A percentile compares a stretch with the other conserved stretches of the same genome.
These are phyloP conservation scores for Berberis thunbergii DNA, from an alignment of 164 flowering plant species.

Conservation along the genomic window DNA sequence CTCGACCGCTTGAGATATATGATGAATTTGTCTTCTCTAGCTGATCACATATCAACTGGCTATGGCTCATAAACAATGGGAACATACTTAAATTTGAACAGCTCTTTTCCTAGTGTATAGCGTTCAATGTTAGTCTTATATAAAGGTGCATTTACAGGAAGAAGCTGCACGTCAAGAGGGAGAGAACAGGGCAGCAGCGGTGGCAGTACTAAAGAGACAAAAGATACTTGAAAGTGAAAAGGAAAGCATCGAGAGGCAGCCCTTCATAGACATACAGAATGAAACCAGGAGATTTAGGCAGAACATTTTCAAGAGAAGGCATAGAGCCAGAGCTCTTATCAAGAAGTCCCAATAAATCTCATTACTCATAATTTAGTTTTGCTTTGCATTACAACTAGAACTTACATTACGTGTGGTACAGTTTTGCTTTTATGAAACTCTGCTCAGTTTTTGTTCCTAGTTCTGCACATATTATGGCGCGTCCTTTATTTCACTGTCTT, in stretches of 20 bases:
- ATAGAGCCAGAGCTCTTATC: slow-evolving; percentile 35
- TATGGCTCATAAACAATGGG: too few relatives aligned
- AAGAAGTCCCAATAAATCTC: slow-evolving; percentile 8
- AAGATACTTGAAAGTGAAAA: slow-evolving; percentile 53
- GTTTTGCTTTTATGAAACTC: too few relatives aligned
- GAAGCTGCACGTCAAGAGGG: slow-evolving; percentile 35
- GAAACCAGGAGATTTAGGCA: slow-evolving; percentile 68
- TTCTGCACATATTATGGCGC: too few relatives aligned
- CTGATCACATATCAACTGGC: too few relatives aligned
- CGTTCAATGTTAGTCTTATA: neutral
- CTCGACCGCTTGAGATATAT: too few relatives aligned
- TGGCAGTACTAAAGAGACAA: slow-evolving; percentile 48
- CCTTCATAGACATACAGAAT: slow-evolving; percentile 44
- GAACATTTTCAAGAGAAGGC: slow-evolving; percentile 56
- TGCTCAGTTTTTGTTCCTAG: too few relatives aligned
- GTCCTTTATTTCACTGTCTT: neutral
- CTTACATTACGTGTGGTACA: too few relatives aligned
- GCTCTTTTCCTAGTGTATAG: neutral
- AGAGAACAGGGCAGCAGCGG: slow-evolving; percentile 36
- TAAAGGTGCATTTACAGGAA: slow-evolving; percentile 23
- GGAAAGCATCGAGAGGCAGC: slow-evolving; percentile 40
- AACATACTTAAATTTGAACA: too few relatives aligned
- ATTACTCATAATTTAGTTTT: neutral
- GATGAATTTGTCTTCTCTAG: too few relatives aligned
- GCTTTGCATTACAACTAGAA: neutral